Percentiles rank a stretch among this genome's conserved stretches.
These are phyloP conservation scores for Claviceps sp. DNA, from an alignment of 2,329 filamentous ascomycete genomes.

Conservation along the genomic window DNA sequence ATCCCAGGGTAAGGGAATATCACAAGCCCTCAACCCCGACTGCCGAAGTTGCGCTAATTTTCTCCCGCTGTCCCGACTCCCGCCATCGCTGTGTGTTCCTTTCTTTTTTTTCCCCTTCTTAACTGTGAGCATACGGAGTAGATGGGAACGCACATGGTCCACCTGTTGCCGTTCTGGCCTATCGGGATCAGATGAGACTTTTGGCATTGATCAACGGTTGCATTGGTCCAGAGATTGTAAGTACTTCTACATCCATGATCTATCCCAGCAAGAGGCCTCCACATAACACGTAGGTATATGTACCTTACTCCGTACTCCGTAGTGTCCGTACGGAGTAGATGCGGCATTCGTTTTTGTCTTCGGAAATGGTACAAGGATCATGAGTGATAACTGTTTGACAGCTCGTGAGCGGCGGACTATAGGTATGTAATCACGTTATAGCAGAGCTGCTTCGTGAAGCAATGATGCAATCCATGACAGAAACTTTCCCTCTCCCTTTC, in stretches of 20 bases:
- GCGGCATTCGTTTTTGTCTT: not conserved
- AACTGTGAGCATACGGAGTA: not conserved
- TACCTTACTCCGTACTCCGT: not conserved
- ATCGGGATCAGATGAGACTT: not conserved
- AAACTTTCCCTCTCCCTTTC: no score
- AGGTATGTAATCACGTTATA: no score
- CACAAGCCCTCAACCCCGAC: not conserved
- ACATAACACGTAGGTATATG: no score
- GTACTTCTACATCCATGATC: not conserved
- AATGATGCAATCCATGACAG: not conserved
- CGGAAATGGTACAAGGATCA: not conserved
- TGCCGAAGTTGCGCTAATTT: slow-evolving; percentile 2
- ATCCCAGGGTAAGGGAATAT: slow-evolving; percentile 1
- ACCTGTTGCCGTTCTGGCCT: not conserved
- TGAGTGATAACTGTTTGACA: no score
- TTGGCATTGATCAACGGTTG: slow-evolving; percentile 1
- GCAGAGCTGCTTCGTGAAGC: not conserved
- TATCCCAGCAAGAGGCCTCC: not conserved
- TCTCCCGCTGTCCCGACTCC: not conserved
- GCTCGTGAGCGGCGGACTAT: not conserved
- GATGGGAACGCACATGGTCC: not conserved
- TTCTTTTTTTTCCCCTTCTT: not conserved
- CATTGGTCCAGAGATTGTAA: not conserved
- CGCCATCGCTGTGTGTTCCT: not conserved
- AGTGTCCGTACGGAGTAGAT: no score